Base-by-base conservation (phyloP, 768 basidiomycete genomes). In the Kwoniella shandongensis region DNA sequence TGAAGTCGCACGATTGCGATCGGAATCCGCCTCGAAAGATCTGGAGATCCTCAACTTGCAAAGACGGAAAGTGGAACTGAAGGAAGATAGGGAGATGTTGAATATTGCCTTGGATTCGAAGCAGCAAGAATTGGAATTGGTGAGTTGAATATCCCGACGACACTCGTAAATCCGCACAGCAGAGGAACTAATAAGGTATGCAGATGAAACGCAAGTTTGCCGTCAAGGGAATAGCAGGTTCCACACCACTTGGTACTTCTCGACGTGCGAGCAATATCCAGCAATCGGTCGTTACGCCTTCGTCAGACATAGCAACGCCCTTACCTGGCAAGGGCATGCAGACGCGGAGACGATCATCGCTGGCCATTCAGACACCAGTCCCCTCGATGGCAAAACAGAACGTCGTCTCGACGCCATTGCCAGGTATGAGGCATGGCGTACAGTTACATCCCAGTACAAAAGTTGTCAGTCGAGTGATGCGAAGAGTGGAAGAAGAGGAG, bases 51-150 rank as follows among this genome's bases (percentile, higher is more conserved):
- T 84, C 13, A 86, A 88, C 65, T 76, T 89, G 49, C 81, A 81
- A 59, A 89, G 88, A 77, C 81, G 86, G 66, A 80, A 83, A 36
- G 79, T 79, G 0, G 80, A 85, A 69, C 82, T 87, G 60, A 85
- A 86, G 74, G 87, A 91, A 40, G 91, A 94, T 75, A 74, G 88
- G 20, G 77, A 82, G 45, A 87, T 88, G n/a, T 77, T 94, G 66
- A 92, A 94, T 67, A 91, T 93, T 32, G 92, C 91, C 0, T 77
- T 96, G 51, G 90, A 93, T 76, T 86, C 90, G 23, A 96, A 96
- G 77, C 92, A 96, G 69, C 91, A 93, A 74, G 92, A 94, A 74
- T 79, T 96, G 36, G 91, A 94, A 72, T 72, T 93, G 75, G 92
- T 96, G 57, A 51, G 84, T 81, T 40, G 7, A n/a, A n/a, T n/a